Evolutionary conservation across 2,329 filamentous ascomycete species (phyloP).

Genomic region (Stenocarpella maydis): DNA sequence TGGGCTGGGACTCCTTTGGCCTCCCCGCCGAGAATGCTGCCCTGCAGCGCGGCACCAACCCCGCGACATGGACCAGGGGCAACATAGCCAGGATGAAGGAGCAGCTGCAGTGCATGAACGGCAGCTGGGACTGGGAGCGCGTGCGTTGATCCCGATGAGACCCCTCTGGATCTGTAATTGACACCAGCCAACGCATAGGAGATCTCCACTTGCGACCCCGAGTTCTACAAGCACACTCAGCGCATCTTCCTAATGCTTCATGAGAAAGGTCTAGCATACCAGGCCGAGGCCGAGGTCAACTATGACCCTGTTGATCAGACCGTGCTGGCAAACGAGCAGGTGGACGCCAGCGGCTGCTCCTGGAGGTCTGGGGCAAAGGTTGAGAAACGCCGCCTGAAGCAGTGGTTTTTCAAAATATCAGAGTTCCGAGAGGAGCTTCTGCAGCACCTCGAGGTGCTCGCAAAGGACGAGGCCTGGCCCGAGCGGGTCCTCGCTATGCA

Average conservation of each 20-base stretch:
- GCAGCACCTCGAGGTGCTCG: constrained; percentile 72
- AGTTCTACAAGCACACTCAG: constrained; percentile 91
- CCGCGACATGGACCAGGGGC: constrained; percentile 77
- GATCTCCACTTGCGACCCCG: constrained; percentile 82
- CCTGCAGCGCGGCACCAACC: constrained; percentile 81
- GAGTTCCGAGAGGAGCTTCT: constrained; percentile 77
- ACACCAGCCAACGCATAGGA: constrained; percentile 61
- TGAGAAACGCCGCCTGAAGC: constrained; percentile 79
- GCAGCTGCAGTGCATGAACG: constrained; percentile 82
- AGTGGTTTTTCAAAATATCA: constrained; percentile 91
- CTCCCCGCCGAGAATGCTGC: constrained; percentile 92
- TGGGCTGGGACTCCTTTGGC: constrained; percentile 95
- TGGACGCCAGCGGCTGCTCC: constrained; percentile 84
- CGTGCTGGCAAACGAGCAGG: constrained; percentile 91
- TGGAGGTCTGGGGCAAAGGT: constrained; percentile 90
- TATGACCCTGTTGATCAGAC: constrained; percentile 91
- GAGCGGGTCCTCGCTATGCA: constrained; percentile 86
- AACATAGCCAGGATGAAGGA: constrained; percentile 89
- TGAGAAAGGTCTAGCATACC: constrained; percentile 80
- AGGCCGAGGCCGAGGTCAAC: constrained; percentile 84
- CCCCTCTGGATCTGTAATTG: not conserved
- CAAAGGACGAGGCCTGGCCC: constrained; percentile 75
- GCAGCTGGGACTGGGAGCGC: constrained; percentile 81
- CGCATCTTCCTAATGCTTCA: constrained; percentile 82
- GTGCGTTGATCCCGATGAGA: constrained; percentile 57